These are phyloP conservation scores for Metarhizium sp. DNA, from an alignment of 2,329 filamentous ascomycete species.

Conservation along the genomic window DNA sequence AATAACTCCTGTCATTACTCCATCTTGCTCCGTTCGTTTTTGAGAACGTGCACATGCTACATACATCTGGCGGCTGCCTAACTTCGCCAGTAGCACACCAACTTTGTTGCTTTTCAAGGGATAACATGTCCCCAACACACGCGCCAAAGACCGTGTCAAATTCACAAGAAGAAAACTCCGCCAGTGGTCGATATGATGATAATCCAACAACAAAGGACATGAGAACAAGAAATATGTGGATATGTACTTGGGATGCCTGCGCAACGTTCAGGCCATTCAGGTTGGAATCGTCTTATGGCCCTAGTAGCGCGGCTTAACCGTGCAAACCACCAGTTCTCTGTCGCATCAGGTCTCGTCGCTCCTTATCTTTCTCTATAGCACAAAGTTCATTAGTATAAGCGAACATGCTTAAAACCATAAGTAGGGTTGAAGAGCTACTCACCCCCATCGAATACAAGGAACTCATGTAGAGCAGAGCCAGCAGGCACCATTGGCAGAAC, in stretches of 20 bases:
- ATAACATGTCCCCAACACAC: background rate
- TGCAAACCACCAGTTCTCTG: conserved; percentile 49
- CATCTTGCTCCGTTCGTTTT: background rate
- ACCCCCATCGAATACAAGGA: conserved; percentile 42
- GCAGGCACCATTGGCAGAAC: conserved; percentile 97
- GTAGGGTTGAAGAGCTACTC: too few relatives aligned
- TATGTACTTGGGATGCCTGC: background rate
- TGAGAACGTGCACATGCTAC: background rate
- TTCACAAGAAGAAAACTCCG: background rate
- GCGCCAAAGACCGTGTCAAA: conserved; percentile 3
- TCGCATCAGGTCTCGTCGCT: conserved; percentile 39
- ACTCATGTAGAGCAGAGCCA: conserved; percentile 82
- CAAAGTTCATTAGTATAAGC: too few relatives aligned
- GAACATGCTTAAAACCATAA: too few relatives aligned
- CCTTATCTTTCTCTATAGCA: too few relatives aligned
- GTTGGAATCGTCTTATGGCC: background rate
- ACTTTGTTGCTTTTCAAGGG: background rate
- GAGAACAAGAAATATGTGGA: background rate
- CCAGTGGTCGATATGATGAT: background rate
- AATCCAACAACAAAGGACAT: background rate
- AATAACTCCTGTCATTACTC: conserved; percentile 13
- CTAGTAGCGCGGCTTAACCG: conserved; percentile 7
- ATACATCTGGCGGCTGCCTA: background rate
- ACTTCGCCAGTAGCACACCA: background rate
- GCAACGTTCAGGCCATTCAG: background rate